Conservation (phyloP, 2,329 filamentous ascomycete species). For the Colletotrichum lentis region DNA sequence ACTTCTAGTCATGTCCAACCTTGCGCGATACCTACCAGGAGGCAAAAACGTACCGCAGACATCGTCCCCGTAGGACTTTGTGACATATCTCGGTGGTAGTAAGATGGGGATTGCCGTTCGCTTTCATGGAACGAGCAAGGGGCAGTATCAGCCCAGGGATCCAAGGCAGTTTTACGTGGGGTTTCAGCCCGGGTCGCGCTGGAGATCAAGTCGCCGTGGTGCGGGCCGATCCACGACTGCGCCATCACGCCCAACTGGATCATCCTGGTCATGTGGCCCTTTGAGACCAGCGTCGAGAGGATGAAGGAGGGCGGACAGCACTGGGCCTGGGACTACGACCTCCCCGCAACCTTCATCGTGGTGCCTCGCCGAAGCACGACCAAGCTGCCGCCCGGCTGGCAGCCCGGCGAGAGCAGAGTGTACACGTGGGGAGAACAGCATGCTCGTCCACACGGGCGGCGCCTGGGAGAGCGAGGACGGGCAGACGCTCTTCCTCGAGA, state of each 20-base stretch:
- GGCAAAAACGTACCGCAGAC: no score
- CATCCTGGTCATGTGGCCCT: conserved; percentile 48
- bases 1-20: no score
- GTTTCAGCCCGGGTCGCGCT: conserved; percentile 37
- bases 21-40: no score
- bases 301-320: conserved; percentile 50
- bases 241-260: conserved; percentile 51
- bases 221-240: conserved; percentile 52
- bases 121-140: background rate
- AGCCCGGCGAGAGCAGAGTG: conserved; percentile 39
- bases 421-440: conserved; percentile 38
- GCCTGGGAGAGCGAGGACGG: conserved; percentile 39
- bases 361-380: conserved; percentile 20
- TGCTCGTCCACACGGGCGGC: conserved; percentile 34
- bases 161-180: background rate
- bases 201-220: conserved; percentile 58
- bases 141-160: background rate
- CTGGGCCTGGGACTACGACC: conserved; percentile 48
- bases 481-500: conserved; percentile 11
- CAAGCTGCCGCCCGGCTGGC: conserved; percentile 40
- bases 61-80: no score
- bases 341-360: conserved; percentile 22
- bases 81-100: background rate
- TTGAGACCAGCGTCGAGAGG: conserved; percentile 47
- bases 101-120: background rate